These are phyloP conservation scores for Xylaria grammica DNA, from an alignment of 495 filamentous ascomycete genomes.

Conservation along the genomic window DNA sequence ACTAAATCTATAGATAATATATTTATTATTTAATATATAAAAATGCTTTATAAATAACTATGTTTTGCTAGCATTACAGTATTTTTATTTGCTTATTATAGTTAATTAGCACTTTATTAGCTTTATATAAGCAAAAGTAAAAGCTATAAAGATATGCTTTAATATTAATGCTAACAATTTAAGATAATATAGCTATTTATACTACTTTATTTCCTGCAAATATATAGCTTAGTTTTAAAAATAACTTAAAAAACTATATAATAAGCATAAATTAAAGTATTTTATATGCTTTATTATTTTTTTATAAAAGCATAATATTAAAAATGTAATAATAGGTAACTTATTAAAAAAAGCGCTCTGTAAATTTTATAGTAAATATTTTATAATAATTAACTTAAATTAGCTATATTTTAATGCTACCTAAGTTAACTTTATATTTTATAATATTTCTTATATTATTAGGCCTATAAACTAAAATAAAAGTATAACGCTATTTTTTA, in stretches of 20 bases:
- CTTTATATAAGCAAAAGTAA: background rate
- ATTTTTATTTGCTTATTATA: background rate
- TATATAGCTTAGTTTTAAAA: background rate
- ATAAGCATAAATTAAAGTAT: background rate
- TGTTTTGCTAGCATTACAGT: background rate
- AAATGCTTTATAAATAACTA: background rate
- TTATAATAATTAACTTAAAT: background rate
- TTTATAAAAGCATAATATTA: background rate
- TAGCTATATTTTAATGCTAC: background rate
- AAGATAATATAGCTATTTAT: background rate
- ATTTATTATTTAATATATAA: constrained; percentile 1
- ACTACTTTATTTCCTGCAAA: background rate
- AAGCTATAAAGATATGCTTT: background rate
- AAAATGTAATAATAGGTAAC: background rate
- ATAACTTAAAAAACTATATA: background rate
- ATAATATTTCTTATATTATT: background rate
- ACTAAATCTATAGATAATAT: background rate
- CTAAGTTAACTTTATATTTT: background rate
- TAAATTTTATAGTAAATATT: background rate
- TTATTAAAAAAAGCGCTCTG: background rate
- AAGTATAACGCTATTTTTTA: background rate
- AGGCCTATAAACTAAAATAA: background rate
- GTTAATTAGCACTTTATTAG: background rate
- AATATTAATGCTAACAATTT: background rate
- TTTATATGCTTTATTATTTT: background rate